Conservation (phyloP, 163 green algal species). For the Scenedesmus sp. region DNA sequence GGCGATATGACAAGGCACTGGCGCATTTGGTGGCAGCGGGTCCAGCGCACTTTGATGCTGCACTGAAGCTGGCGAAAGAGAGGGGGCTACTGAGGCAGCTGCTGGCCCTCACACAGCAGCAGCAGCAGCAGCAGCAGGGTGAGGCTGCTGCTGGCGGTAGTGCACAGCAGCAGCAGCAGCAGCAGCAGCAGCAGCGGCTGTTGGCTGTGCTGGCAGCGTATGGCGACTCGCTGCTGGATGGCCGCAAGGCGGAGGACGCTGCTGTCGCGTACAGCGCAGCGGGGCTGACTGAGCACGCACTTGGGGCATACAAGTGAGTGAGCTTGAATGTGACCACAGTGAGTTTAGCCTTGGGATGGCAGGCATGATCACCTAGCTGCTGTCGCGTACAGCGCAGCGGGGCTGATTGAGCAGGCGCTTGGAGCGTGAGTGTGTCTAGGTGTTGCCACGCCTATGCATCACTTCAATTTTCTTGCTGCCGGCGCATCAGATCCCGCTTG, state of each 20-base stretch:
- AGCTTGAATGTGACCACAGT: neutral
- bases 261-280: slow-evolving; percentile 80
- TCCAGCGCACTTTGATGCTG: slow-evolving; percentile 65
- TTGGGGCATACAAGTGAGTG: slow-evolving; percentile 65
- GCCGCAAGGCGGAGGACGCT: slow-evolving; percentile 84
- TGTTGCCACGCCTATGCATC: too few relatives aligned
- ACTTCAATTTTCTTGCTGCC: too few relatives aligned
- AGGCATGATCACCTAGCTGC: slow-evolving; percentile 57
- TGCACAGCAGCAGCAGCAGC: slow-evolving; percentile 22
- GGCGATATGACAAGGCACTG: slow-evolving; percentile 72
- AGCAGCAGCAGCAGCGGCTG: slow-evolving; percentile 42
- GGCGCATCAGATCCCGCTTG: too few relatives aligned
- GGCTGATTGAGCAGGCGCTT: slow-evolving; percentile 68
- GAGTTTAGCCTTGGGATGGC: neutral
- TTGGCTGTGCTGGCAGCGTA: slow-evolving; percentile 65
- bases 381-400: slow-evolving; percentile 76
- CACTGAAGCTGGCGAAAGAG: slow-evolving; percentile 76
- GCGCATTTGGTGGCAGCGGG: slow-evolving; percentile 72
- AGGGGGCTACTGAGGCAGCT: slow-evolving; percentile 81
- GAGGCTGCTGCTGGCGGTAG: neutral
- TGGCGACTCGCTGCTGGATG: slow-evolving; percentile 66
- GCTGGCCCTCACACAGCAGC: slow-evolving; percentile 59
- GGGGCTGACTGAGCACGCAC: slow-evolving; percentile 62
- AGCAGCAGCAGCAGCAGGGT: slow-evolving; percentile 27
- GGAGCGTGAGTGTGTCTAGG: slow-evolving; percentile 56